Evolutionary conservation across 495 filamentous ascomycete species (phyloP).

Genomic region (Lophiostoma macrostomum): DNA sequence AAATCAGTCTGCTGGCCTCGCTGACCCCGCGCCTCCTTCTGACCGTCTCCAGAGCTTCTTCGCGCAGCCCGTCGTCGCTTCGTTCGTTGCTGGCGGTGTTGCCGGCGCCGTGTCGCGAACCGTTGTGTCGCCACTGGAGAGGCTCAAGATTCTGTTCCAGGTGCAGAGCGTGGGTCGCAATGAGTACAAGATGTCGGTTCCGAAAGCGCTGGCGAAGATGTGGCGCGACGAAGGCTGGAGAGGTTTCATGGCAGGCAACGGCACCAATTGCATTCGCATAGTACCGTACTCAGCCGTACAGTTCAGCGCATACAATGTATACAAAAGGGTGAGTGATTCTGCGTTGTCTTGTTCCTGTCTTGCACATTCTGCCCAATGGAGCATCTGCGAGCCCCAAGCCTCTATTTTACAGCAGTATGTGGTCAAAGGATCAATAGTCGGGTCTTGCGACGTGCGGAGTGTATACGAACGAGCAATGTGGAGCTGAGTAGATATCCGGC

Average conservation of each 20-base stretch:
- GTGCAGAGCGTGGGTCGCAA: conserved; percentile 86
- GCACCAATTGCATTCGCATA: conserved; percentile 96
- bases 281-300: conserved; percentile 97
- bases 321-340: conserved; percentile 83
- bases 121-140: conserved; percentile 91
- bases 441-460: too few species aligned
- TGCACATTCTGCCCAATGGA: too few species aligned
- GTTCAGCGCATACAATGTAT: conserved; percentile 96
- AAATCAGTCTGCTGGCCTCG: too few species aligned
- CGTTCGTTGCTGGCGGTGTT: conserved; percentile 93
- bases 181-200: conserved; percentile 88
- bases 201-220: conserved; percentile 88
- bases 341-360: too few species aligned
- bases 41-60: conserved; percentile 38
- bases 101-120: conserved; percentile 96
- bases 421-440: too few species aligned
- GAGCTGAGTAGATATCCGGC: neutral
- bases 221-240: conserved; percentile 94
- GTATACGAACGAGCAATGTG: too few species aligned
- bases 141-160: conserved; percentile 95
- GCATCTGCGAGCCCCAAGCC: too few species aligned
- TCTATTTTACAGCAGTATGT: too few species aligned
- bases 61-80: conserved; percentile 77
- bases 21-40: neutral
- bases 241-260: conserved; percentile 95